Conservation (phyloP, 257 asterid species). For the Lantana camara region DNA sequence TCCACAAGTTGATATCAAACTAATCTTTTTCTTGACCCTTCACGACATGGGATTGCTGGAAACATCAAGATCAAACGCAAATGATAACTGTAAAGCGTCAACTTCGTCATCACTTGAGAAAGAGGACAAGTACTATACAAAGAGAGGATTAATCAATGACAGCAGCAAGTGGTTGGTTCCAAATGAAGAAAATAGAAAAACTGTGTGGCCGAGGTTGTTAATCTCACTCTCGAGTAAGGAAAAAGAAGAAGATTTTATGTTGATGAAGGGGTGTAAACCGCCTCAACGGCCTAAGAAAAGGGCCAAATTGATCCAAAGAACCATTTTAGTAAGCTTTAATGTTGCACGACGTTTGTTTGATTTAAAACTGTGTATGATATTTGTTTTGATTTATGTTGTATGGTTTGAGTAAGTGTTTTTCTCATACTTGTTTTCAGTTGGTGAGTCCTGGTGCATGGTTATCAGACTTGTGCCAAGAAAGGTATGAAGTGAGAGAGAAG, state of each 20-base stretch:
- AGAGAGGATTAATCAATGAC: slow-evolving; percentile 48
- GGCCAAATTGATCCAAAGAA: slow-evolving; percentile 49
- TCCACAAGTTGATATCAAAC: neutral
- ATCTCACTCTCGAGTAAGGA: slow-evolving; percentile 51
- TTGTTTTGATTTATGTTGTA: neutral
- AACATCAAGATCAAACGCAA: slow-evolving; percentile 33
- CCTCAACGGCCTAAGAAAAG: slow-evolving; percentile 65
- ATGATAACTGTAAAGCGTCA: slow-evolving; percentile 41
- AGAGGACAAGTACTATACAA: slow-evolving; percentile 54
- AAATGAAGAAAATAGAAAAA: slow-evolving; percentile 32
- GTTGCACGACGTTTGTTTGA: neutral
- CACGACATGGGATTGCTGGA: slow-evolving; percentile 43
- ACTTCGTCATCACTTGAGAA: slow-evolving; percentile 52
- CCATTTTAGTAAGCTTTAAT: slow-evolving; percentile 36
- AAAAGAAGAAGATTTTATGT: slow-evolving; percentile 57
- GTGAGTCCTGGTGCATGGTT: slow-evolving; percentile 59
- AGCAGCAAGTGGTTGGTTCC: slow-evolving; percentile 32
- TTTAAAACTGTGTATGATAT: no score
- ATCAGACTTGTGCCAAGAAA: slow-evolving; percentile 44
- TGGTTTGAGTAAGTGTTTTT: neutral
- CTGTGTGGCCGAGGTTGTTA: slow-evolving; percentile 53
- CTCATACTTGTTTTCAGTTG: slow-evolving; percentile 1
- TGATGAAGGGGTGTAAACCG: slow-evolving; percentile 56
- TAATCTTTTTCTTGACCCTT: neutral
- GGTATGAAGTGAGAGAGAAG: slow-evolving; percentile 61